These are phyloP conservation scores for Yamadazyma taylorii DNA, from an alignment of 1,139 yeast species.

Conservation along the genomic window DNA sequence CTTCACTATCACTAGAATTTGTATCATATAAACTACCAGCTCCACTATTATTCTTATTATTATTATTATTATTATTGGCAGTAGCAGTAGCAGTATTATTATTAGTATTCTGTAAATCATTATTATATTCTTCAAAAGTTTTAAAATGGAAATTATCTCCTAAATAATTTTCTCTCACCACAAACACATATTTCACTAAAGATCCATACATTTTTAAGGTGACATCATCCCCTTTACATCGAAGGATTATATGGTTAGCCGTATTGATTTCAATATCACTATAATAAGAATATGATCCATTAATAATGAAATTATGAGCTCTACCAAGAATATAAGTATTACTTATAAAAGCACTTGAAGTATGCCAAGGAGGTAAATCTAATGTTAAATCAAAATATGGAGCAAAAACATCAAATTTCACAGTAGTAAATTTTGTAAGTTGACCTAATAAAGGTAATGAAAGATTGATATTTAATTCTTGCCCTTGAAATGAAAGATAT, in stretches of 20 bases:
- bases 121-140: conserved; percentile 78
- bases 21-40: conserved; percentile 4
- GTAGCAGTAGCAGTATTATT: too few relatives aligned
- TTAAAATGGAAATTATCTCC: conserved; percentile 83
- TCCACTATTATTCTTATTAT: conserved; percentile 1
- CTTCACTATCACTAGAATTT: conserved; percentile 6
- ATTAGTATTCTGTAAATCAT: conserved; percentile 13
- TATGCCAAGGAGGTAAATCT: conserved; percentile 91
- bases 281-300: conserved; percentile 67
- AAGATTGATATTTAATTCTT: conserved; percentile 46
- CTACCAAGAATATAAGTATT: conserved; percentile 62
- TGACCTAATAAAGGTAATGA: conserved; percentile 64
- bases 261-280: conserved; percentile 60
- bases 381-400: conserved; percentile 62
- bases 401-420: conserved; percentile 55
- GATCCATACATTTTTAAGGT: conserved; percentile 78
- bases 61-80: too few relatives aligned
- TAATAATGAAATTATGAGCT: conserved; percentile 57
- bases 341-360: conserved; percentile 68
- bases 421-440: conserved; percentile 54
- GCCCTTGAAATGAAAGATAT: conserved; percentile 73
- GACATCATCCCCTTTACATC: conserved; percentile 64
- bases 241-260: conserved; percentile 67
- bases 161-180: conserved; percentile 84
- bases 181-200: conserved; percentile 69